Evolutionary conservation across 805 yeast species (phyloP), one percentile per base, ranked within the genome.

Genomic region (Kluyveromyces nonfermentans): DNA sequence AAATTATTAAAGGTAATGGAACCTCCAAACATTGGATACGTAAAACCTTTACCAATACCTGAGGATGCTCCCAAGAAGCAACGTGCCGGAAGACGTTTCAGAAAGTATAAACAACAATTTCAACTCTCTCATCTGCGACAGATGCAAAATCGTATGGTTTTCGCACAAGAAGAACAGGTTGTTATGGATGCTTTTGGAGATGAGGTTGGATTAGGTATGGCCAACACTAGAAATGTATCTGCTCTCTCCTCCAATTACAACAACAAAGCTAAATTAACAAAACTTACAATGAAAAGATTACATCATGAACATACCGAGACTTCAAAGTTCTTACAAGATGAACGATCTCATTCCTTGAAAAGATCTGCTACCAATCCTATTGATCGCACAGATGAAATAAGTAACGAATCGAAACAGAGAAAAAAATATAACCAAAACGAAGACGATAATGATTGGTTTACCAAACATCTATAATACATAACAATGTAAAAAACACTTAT

Each of bases 141-240:
- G 50, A 83, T 95, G 2, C 95, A 86, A 55, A 88, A 90, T 59
- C 76, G 84, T 55, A 73, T 89, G 77, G 82, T 73, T 35, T 89
- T 90, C 65, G 96, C 95, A 6, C 74, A 80, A 52, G 70, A 72
- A 49, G 96, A 86, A 56, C 77, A 72, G 17, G 72, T 80, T 1
- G 66, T 71, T 2, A 66, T 68, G 48, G 88, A 83, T 48, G 70
- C 78, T 0, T 82, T 69, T 57, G 95, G 94, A 9, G 88, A 85
- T 42, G 95, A 86, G 54, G 68, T 83, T 28, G 96, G 96, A 0
- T 55, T 87, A 40, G 95, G 96, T 3, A 78, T 85, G 86, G 70
- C 78, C 10, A 49, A 46, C 22, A 43, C 59, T 1, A 43, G 48
- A 35, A 54, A 49, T 14, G 49, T 59, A 16, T 62, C 62, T 12